Percentiles rank a stretch among this genome's conserved stretches.
Evolutionary conservation across 2,329 filamentous ascomycete species (phyloP).

Genomic region (Monilinia laxa): DNA sequence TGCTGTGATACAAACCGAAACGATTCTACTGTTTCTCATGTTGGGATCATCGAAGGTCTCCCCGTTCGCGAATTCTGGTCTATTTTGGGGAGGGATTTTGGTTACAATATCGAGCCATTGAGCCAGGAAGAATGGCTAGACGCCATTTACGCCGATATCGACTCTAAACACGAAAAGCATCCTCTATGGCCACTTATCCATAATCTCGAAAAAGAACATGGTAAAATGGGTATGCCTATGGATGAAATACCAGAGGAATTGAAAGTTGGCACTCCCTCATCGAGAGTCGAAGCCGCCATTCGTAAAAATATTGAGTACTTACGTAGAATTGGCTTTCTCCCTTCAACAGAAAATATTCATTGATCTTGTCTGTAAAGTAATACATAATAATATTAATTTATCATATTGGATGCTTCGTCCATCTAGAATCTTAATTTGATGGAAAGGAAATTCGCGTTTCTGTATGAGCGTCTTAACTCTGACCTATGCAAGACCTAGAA

Average conservation of each 20-base stretch:
- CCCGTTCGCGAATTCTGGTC: slow-evolving; percentile 23
- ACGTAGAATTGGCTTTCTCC: slow-evolving; percentile 13
- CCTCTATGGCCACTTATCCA: slow-evolving; percentile 28
- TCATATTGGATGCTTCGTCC: neutral
- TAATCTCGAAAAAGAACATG: slow-evolving; percentile 19
- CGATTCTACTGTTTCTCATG: neutral
- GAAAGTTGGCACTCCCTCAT: slow-evolving; percentile 1
- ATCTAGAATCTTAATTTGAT: neutral
- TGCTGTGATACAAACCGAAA: slow-evolving; percentile 1
- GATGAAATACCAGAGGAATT: slow-evolving; percentile 4
- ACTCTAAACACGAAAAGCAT: slow-evolving; percentile 11
- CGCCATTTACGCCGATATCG: slow-evolving; percentile 6
- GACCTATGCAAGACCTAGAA: neutral
- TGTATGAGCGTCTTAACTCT: neutral
- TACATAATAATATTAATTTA: neutral
- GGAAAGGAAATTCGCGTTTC: neutral
- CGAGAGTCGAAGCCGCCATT: slow-evolving; percentile 18
- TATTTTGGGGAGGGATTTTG: slow-evolving; percentile 14
- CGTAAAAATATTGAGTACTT: slow-evolving; percentile 20
- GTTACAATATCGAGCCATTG: slow-evolving; percentile 17
- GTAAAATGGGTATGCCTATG: slow-evolving; percentile 18
- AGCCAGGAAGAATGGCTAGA: slow-evolving; percentile 16
- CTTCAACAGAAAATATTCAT: slow-evolving; percentile 23
- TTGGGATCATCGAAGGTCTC: slow-evolving; percentile 17
- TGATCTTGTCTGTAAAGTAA: slow-evolving; percentile 1